Conservation (phyloP, 2,329 filamentous ascomycete species). For the Botryosphaeria agaves region DNA sequence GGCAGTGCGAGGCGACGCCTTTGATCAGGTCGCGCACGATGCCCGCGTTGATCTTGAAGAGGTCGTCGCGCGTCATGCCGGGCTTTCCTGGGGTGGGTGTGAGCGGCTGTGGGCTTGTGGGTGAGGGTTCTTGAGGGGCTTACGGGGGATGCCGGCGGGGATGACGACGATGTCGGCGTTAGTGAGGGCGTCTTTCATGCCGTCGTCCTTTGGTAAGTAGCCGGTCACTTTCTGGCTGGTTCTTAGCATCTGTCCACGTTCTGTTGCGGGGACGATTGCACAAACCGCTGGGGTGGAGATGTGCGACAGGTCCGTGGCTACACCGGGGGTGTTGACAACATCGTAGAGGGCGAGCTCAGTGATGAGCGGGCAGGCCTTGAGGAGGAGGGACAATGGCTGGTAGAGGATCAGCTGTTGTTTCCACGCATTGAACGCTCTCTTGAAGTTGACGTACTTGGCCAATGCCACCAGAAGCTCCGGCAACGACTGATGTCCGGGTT, state of each 20-base stretch:
- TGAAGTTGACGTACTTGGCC: slow-evolving; percentile 52
- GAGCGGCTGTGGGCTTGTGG: neutral
- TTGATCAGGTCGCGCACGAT: slow-evolving; percentile 92
- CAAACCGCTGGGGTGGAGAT: slow-evolving; percentile 78
- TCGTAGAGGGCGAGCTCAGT: slow-evolving; percentile 94
- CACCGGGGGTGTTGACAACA: slow-evolving; percentile 97
- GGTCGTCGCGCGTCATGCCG: slow-evolving; percentile 97
- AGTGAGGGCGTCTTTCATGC: slow-evolving; percentile 74
- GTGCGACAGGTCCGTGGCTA: slow-evolving; percentile 90
- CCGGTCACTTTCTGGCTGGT: slow-evolving; percentile 57
- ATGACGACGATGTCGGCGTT: slow-evolving; percentile 94
- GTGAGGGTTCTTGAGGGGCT: slow-evolving; percentile 18
- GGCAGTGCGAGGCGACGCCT: slow-evolving; percentile 69
- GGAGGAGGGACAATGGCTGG: slow-evolving; percentile 86
- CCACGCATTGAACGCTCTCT: neutral
- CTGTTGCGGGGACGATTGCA: slow-evolving; percentile 7
- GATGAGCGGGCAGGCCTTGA: slow-evolving; percentile 78
- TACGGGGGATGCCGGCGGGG: slow-evolving; percentile 93
- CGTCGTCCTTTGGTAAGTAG: slow-evolving; percentile 70
- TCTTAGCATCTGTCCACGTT: neutral
- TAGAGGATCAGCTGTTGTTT: slow-evolving; percentile 1
- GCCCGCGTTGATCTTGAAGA: slow-evolving; percentile 99
- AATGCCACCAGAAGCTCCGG: slow-evolving; percentile 95
- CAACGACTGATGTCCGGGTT: slow-evolving; percentile 40
- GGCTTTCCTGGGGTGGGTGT: slow-evolving; percentile 58